These are phyloP conservation scores for Lagenaria siceraria DNA, from an alignment of 306 rosid genomes.

Conservation along the genomic window DNA sequence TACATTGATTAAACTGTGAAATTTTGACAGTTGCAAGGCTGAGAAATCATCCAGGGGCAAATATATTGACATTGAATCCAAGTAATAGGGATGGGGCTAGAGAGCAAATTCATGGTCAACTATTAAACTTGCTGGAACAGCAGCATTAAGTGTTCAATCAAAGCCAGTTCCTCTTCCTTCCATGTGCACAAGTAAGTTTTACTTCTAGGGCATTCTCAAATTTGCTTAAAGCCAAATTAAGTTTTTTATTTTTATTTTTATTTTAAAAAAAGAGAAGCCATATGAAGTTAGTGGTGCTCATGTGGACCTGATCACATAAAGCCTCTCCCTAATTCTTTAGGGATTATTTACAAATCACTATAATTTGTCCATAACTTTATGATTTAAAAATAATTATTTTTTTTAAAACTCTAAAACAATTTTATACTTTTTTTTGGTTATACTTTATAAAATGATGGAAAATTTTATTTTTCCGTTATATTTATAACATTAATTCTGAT, in stretches of 20 bases:
- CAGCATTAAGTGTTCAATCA: not conserved
- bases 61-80: slow-evolving; percentile 38
- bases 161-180: not conserved
- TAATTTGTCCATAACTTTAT: not conserved
- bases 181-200: not conserved
- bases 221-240: not conserved
- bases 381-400: not conserved
- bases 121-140: slow-evolving; percentile 30
- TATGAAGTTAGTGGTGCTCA: not conserved
- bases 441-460: not conserved
- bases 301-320: not conserved
- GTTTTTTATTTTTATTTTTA: too few species aligned
- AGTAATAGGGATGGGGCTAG: slow-evolving; percentile 50
- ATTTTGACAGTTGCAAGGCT: slow-evolving; percentile 60
- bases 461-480: not conserved
- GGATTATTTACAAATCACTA: not conserved
- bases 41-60: slow-evolving; percentile 57
- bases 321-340: too few species aligned
- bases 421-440: not conserved
- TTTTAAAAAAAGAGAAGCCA: too few species aligned
- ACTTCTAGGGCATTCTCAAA: not conserved
- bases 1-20: not conserved
- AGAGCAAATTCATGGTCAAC: slow-evolving; percentile 33
- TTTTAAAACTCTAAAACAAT: not conserved
- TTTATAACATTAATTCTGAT: not conserved